Evolutionary conservation across 2,329 filamentous ascomycete genomes (phyloP), one percentile per base, ranked within the genome.

Genomic region (Sclerotinia sclerotiorum): DNA sequence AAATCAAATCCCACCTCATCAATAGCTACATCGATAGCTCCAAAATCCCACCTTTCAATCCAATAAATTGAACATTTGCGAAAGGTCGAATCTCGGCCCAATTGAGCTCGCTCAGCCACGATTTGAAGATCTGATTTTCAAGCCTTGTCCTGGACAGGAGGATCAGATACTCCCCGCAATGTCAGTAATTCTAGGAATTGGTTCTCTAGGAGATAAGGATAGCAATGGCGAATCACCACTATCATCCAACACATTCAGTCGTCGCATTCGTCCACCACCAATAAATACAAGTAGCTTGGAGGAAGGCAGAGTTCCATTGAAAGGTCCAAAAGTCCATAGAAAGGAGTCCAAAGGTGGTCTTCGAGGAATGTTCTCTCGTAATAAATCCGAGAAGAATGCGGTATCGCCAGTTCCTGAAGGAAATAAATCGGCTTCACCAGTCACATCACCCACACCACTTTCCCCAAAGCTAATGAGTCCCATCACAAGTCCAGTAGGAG

Each of bases 341-440:
- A 64, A 64, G 27, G 71, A 73, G 24, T 77, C 76, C 1, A 77
- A 73, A 69, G 73, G 73, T 21, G 73, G 74, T 42, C 61, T 78
- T 27, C 70, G 76, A 52, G 74, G 72, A 19, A 74, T 78, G n/a
- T 78, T 78, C 57, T 74, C 69, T 32, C 68, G 73, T 39, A 74
- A 72, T 42, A 75, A 74, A 66, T n/a, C 62, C 1, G 74, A 75
- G 11, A 76, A 74, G 48, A 62, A 51, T 48, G 29, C 68, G 21
- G 60, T 73, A 27, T 69, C 67, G 4, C 69, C 72, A n/a, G 66
- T 74, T 15, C 21, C 57, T 27, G 74, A 75, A 62, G 70, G 74
- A 54, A 13, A 61, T 0, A 51, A 69, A 19, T 64, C 70, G 39
- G 19, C 52, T 32, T 44, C 56, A n/a, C 27, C 56, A 44, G 7